Evolutionary conservation across 1,284 basidiomycete species (phyloP), one percentile per base, ranked within the genome.

Genomic region (Prillingera fragicola): DNA sequence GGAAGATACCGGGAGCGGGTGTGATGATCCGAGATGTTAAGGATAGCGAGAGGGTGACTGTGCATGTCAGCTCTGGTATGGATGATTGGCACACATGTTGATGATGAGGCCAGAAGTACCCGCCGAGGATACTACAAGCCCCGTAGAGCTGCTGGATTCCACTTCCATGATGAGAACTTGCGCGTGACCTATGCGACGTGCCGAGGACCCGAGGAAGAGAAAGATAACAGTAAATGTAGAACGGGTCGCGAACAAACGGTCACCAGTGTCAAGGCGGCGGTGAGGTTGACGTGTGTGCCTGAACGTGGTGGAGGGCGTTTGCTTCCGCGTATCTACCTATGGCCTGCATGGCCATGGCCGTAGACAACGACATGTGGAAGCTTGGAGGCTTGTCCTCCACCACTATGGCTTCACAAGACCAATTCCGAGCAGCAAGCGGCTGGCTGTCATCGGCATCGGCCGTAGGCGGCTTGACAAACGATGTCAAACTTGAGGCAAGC

Each of bases 11-110:
- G 33, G 52, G 85, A 85, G 79, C 95, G 80, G 32, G 87, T 95
- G 56, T 87, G 77, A 72, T 97, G 92, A 62, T 98, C 94, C 1
- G 91, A 95, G 56, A 98, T 86, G 71, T 92, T 96, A 53, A 98
- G 79, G 63, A 98, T 90, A 8, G 95, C 89, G 14, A 97, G 78
- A 22, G 94, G 94, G 71, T 98, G 94, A 42, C 90, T 94, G 63
- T 15, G 46, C 15, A 6, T 24, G 47, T 54, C 17, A 50, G 38
- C 23, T 13, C 6, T 18, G 29, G 38, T 8, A 36, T 21, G 29
- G 12, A 23, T n/a, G 17, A 22, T 2, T n/a, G 8, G 53, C 62
- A 33, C 29, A 70, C 69, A 70, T 49, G 41, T 58, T 69, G 49
- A 71, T 54, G n/a, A 41, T 54, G n/a, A 69, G 52, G 3, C 67